Evolutionary conservation across 805 yeast species (phyloP).

Genomic region (Ogataea ramenticola): DNA sequence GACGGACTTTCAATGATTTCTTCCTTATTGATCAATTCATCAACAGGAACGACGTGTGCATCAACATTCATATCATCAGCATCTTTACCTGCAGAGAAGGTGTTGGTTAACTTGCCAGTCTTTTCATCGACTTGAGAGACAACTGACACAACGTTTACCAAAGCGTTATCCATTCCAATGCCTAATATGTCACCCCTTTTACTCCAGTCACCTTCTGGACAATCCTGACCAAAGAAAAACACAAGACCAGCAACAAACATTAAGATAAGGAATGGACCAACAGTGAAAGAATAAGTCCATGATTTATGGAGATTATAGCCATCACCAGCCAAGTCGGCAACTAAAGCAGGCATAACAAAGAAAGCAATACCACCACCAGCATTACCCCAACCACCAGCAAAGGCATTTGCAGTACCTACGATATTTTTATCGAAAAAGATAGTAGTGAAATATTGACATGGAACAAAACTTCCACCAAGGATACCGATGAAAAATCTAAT

Average conservation of each 20-base stretch:
- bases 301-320: slow-evolving; percentile 18
- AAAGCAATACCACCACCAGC: slow-evolving; percentile 28
- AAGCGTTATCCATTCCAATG: slow-evolving; percentile 18
- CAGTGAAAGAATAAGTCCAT: slow-evolving; percentile 22
- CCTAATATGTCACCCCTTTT: slow-evolving; percentile 19
- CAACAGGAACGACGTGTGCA: slow-evolving; percentile 5
- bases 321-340: slow-evolving; percentile 8
- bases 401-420: slow-evolving; percentile 25
- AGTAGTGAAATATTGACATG: slow-evolving; percentile 24
- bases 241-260: slow-evolving; percentile 18
- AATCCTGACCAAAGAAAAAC: slow-evolving; percentile 23
- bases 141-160: slow-evolving; percentile 16
- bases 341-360: slow-evolving; percentile 25
- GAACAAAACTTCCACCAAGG: slow-evolving; percentile 25
- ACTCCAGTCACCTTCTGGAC: slow-evolving; percentile 30
- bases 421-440: slow-evolving; percentile 22
- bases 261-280: slow-evolving; percentile 26
- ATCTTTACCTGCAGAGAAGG: slow-evolving; percentile 1
- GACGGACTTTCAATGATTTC: slow-evolving; percentile 23
- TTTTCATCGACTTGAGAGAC: slow-evolving; percentile 7
- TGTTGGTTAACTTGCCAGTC: slow-evolving; percentile 1
- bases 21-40: slow-evolving; percentile 13
- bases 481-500: slow-evolving; percentile 24
- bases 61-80: slow-evolving; percentile 1
- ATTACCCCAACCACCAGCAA: slow-evolving; percentile 27